Percentiles rank a stretch among this genome's conserved stretches.
Evolutionary conservation across 1,284 basidiomycete genomes (phyloP).

Genomic region (Trichosporon faecale): DNA sequence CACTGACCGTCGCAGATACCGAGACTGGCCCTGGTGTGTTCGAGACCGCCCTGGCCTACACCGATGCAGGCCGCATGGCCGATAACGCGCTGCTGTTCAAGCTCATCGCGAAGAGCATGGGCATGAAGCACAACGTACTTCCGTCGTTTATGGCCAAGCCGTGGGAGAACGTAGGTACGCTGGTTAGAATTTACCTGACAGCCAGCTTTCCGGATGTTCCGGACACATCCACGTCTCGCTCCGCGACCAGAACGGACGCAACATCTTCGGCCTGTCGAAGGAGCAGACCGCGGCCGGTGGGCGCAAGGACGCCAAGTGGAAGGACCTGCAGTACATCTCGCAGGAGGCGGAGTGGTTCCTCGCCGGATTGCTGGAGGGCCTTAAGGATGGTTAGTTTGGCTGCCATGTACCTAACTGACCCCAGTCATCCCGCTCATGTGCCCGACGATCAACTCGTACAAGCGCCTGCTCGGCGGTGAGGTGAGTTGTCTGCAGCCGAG

Average conservation of each 20-base stretch:
- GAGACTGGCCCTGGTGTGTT: constrained; percentile 90
- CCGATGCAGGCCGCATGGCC: constrained; percentile 77
- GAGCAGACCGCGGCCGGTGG: constrained; percentile 63
- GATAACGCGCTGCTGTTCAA: constrained; percentile 95
- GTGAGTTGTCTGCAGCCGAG: constrained; percentile 41
- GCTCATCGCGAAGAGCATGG: constrained; percentile 83
- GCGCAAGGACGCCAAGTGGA: constrained; percentile 65
- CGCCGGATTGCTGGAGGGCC: constrained; percentile 81
- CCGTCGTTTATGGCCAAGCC: constrained; percentile 99
- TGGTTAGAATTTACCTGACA: background rate
- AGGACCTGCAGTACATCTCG: constrained; percentile 80
- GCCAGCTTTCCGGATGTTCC: constrained; percentile 81
- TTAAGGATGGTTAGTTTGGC: constrained; percentile 69
- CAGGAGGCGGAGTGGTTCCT: constrained; percentile 86
- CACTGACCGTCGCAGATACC: constrained; percentile 62
- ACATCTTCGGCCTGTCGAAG: constrained; percentile 65
- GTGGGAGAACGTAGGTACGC: constrained; percentile 70
- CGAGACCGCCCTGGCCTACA: constrained; percentile 92
- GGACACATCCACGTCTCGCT: constrained; percentile 92
- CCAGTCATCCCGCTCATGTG: constrained; percentile 61
- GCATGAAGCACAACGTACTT: constrained; percentile 80
- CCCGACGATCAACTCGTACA: constrained; percentile 96
- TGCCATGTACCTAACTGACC: background rate
- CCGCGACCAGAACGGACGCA: constrained; percentile 65
- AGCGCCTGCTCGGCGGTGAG: constrained; percentile 90